phyloP scores from a whole-genome alignment of 306 rosid species.

The Ceratonia siliqua region DNA sequence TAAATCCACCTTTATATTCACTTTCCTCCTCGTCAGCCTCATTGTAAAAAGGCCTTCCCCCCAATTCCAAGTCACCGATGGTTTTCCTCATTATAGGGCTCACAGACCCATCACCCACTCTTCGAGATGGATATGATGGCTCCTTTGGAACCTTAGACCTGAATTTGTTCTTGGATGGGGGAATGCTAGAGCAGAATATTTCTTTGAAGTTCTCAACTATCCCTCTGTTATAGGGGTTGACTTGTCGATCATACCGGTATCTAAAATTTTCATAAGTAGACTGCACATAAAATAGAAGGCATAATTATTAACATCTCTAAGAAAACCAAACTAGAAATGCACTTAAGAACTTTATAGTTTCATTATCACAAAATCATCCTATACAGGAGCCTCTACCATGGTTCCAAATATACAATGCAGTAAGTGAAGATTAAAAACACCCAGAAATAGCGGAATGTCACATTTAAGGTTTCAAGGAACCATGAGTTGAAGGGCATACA shows the following conservation, averaged over 20 bases:
- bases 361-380: not conserved
- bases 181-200: constrained; percentile 58
- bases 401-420: not conserved
- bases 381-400: not conserved
- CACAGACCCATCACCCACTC: constrained; percentile 34
- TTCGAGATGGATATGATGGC: constrained; percentile 28
- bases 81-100: constrained; percentile 49
- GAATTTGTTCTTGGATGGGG: constrained; percentile 65
- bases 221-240: constrained; percentile 63
- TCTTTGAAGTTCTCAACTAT: constrained; percentile 52
- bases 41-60: constrained; percentile 44
- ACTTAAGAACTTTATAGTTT: not conserved
- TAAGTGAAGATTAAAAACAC: not conserved
- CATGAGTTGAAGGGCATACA: constrained; percentile 13
- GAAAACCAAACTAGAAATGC: constrained; percentile 24
- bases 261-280: constrained; percentile 78
- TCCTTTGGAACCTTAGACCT: constrained; percentile 59
- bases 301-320: not conserved
- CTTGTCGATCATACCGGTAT: constrained; percentile 59
- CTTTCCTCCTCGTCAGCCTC: constrained; percentile 36
- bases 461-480: not conserved
- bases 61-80: constrained; percentile 47
- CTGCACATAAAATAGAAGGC: constrained; percentile 46
- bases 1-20: constrained; percentile 38
- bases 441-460: not conserved